Evolutionary conservation across 139 green algal species (phyloP), one percentile per base, ranked within the genome.

Genomic region (Chloropicon primus): DNA sequence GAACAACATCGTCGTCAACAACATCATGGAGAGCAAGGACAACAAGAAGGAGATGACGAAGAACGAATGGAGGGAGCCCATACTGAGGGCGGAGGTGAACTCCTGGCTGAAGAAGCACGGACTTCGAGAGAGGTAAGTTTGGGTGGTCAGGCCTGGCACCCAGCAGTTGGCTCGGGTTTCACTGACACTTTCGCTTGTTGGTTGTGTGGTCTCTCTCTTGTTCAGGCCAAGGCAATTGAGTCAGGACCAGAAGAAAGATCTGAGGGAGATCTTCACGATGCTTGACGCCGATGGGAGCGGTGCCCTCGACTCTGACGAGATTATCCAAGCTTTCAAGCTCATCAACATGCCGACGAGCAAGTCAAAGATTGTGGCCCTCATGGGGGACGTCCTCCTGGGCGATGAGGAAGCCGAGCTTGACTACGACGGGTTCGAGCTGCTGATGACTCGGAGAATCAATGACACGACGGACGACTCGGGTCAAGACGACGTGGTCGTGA

Each of bases 291-390:
- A 76, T 25, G 73, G 73, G 25, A 54, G 25, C 25, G 73, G 73
- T 25, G 23, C 73, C 17, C 73, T 76, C 25, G 73, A 76, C 73
- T 54, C 28, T 24, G 73, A 76, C 25, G 73, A 76, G 73, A 28
- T 76, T 2, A 29, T 76, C 25, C 25, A 76, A 25, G 73, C 73
- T 2, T 76, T 27, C 73, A 27, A 76, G 24, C 25, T 76, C 25
- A 27, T 76, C 25, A 28, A 28, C 24, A 27, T 76, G 25, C 41
- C 41, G 10, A 62, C 41, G 41, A 62, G 41, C 41, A 62, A 62
- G 41, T 62, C 41, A 5, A 62, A 62, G 41, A 62, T 62, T 17
- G 17, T 17, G 10, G 41, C 41, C 41, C 17, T 62, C 10, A 62
- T 62, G 41, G 41, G 41, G 10, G 41, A 62, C 41, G 41, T 62